These are phyloP conservation scores for Trichoderma sp. DNA, from an alignment of 2,329 filamentous ascomycete species.

Conservation along the genomic window DNA sequence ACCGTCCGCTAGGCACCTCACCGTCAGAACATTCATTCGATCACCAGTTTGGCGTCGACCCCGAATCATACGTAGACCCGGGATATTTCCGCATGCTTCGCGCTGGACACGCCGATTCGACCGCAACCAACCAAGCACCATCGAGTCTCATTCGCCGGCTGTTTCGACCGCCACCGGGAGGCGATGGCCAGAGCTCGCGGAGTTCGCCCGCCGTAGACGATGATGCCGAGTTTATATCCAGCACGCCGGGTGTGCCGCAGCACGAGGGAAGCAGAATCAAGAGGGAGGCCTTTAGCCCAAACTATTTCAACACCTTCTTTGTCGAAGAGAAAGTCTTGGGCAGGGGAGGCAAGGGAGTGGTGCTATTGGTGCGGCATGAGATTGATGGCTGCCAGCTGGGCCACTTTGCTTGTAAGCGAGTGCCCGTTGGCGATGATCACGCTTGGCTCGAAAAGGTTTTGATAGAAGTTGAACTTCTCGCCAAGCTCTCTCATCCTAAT, in stretches of 20 bases:
- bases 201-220: slow-evolving; percentile 25
- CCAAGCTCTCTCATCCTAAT: slow-evolving; percentile 89
- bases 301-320: slow-evolving; percentile 93
- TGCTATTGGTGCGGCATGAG: slow-evolving; percentile 87
- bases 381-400: slow-evolving; percentile 86
- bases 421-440: slow-evolving; percentile 92
- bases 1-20: slow-evolving; percentile 60
- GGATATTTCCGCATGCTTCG: slow-evolving; percentile 95
- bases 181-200: slow-evolving; percentile 21
- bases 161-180: slow-evolving; percentile 43
- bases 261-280: slow-evolving; percentile 68
- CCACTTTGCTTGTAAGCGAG: slow-evolving; percentile 92
- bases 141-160: slow-evolving; percentile 54
- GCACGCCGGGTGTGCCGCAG: slow-evolving; percentile 47
- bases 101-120: slow-evolving; percentile 46
- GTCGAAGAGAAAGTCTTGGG: slow-evolving; percentile 83
- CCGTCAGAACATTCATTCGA: slow-evolving; percentile 51
- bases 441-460: slow-evolving; percentile 92
- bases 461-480: slow-evolving; percentile 87
- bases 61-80: slow-evolving; percentile 76
- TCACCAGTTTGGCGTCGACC: slow-evolving; percentile 35
- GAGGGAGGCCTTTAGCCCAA: slow-evolving; percentile 79
- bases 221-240: slow-evolving; percentile 51
- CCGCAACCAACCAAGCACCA: slow-evolving; percentile 40
- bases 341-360: slow-evolving; percentile 88